These are phyloP conservation scores for Ambrosia trifida DNA, from an alignment of 129 eudicot genomes.

Conservation along the genomic window DNA sequence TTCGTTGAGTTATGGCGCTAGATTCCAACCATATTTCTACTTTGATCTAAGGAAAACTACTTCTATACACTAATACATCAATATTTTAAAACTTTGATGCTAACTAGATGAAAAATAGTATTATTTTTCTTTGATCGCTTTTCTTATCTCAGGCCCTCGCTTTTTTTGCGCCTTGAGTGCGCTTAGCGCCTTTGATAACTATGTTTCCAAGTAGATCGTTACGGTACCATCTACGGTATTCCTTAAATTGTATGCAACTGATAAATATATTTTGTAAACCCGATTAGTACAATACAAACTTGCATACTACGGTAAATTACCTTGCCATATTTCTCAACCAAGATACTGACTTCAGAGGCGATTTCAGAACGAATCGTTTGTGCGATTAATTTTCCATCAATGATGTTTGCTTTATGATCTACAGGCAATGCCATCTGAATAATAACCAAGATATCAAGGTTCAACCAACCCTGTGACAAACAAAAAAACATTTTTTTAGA, in stretches of 20 bases:
- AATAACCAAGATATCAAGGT: conserved; percentile 14
- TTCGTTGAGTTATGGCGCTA: too few species aligned
- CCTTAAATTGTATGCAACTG: not conserved
- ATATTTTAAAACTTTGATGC: too few species aligned
- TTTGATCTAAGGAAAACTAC: too few species aligned
- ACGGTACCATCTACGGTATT: not conserved
- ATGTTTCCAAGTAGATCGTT: too few species aligned
- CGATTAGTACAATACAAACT: not conserved
- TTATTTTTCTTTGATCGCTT: too few species aligned
- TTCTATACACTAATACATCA: too few species aligned
- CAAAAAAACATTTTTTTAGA: too few species aligned
- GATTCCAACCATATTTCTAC: too few species aligned
- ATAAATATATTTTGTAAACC: not conserved
- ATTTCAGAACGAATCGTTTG: conserved; percentile 89
- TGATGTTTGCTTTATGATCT: conserved; percentile 66
- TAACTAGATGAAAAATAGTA: too few species aligned
- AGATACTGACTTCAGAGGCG: conserved; percentile 61
- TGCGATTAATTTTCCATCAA: conserved; percentile 85
- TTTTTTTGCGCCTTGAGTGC: too few species aligned
- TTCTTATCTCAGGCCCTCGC: too few species aligned
- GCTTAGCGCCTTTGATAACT: too few species aligned
- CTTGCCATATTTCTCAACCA: conserved; percentile 72
- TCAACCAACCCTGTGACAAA: conserved; percentile 17
- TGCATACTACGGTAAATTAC: conserved; percentile 27
- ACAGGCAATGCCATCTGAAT: conserved; percentile 44